Conservation (phyloP, 225 moss, liverwort and hornwort genomes). For the Takakia lepidozioides region DNA sequence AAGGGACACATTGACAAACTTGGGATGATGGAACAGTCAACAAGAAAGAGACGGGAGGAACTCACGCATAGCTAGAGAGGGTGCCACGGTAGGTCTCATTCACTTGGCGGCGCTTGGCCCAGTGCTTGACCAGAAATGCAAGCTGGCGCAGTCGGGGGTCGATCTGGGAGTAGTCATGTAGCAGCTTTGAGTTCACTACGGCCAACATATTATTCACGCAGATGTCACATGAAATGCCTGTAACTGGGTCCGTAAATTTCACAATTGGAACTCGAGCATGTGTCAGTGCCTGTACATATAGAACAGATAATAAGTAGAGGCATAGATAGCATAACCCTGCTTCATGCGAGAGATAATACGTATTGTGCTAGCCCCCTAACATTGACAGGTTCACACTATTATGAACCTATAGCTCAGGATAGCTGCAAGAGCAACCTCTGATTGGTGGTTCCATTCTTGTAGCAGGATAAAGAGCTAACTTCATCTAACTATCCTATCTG, state of each 20-base stretch:
- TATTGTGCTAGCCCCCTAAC: too few relatives aligned
- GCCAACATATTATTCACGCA: conserved; percentile 99
- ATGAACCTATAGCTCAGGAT: too few relatives aligned
- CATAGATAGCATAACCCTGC: too few relatives aligned
- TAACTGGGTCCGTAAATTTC: conserved; percentile 82
- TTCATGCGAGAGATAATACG: too few relatives aligned
- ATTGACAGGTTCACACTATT: too few relatives aligned
- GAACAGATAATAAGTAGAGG: too few relatives aligned
- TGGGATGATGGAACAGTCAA: neutral
- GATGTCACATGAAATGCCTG: conserved; percentile 94
- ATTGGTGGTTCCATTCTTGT: too few relatives aligned
- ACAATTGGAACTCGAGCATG: conserved; percentile 98
- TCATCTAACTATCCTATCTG: too few relatives aligned
- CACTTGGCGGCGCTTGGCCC: conserved; percentile 99
- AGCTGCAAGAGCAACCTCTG: too few relatives aligned
- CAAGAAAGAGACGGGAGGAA: neutral
- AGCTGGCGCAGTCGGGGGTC: conserved; percentile 94
- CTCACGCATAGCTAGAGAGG: conserved; percentile 98
- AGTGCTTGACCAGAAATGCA: conserved; percentile 94
- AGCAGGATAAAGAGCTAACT: too few relatives aligned
- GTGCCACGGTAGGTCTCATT: conserved; percentile 99
- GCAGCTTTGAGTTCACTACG: conserved; percentile 96
- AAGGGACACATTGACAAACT: neutral
- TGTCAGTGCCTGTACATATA: conserved; percentile 69
- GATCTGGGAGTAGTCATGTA: conserved; percentile 90